Evolutionary conservation across 1,139 yeast genomes (phyloP), one percentile per base, ranked within the genome.

Genomic region (Pichia sp.): DNA sequence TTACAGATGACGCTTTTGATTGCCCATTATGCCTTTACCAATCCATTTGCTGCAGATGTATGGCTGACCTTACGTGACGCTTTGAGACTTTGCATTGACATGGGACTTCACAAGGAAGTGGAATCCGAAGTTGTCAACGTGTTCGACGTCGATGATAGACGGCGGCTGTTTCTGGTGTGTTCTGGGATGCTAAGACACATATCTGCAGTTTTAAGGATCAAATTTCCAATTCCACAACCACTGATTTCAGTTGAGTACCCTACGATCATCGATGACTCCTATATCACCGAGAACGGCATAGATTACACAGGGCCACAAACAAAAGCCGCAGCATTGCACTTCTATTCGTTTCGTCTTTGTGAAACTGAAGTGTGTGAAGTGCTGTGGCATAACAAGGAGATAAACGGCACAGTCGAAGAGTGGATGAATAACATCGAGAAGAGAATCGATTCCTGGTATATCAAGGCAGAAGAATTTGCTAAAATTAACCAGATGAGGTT

Each of bases 11-110:
- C 43, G 2, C 38, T 53, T n/a, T 39, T 54, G 2, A 47, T 52
- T 5, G 53, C 55, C 4, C 57, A 54, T 43, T 53, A 54, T 44
- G 53, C 52, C 5, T 52, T 54, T 49, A 55, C 54, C 3, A 54
- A 54, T 36, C 57, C 57, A 10, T 53, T 46, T 38, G 56, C 55
- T 3, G 56, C 54, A 8, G 49, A 54, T 40, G 42, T 52, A 9
- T 53, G 53, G 54, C 40, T 40, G 39, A 33, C 52, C 5, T 35
- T 53, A 10, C 33, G 55, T 32, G 54, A 50, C 28, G 45, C 52
- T 3, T 29, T 53, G 3, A 27, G 55, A 31, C 23, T 54, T 36
- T 50, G 52, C 36, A 32, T 52, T 16, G 55, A 52, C 27, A 39
- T 54, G 38, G 57, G 57, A 6, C 42, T 53, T 27, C 52, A 54